Percentiles rank a stretch among this genome's conserved stretches.
Evolutionary conservation across 2,329 filamentous ascomycete genomes (phyloP).

Genomic region (Fusarium sacchari): DNA sequence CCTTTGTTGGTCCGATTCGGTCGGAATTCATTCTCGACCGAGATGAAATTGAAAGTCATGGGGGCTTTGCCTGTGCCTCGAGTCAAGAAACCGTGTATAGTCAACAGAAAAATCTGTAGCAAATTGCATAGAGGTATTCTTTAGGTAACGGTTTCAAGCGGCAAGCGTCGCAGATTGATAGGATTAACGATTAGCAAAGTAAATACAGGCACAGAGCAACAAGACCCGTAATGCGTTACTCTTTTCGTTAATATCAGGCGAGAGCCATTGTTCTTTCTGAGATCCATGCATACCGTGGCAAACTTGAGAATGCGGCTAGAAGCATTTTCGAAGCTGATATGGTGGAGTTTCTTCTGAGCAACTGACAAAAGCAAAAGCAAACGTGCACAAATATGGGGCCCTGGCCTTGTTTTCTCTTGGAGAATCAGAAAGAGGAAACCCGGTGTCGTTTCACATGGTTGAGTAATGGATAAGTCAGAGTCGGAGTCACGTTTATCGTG

Average conservation of each 20-base stretch:
- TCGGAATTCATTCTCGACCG: constrained; percentile 19
- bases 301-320: constrained; percentile 36
- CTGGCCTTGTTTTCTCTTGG: constrained; percentile 23
- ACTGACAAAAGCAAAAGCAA: neutral
- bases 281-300: constrained; percentile 36
- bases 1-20: constrained; percentile 21
- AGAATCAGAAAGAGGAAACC: constrained; percentile 20
- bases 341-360: constrained; percentile 22
- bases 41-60: constrained; percentile 12
- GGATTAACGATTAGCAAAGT: constrained; percentile 29
- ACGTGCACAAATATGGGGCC: constrained; percentile 7
- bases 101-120: neutral
- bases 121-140: constrained; percentile 3
- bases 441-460: constrained; percentile 32
- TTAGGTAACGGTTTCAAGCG: constrained; percentile 32
- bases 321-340: constrained; percentile 31
- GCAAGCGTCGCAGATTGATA: constrained; percentile 31
- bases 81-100: neutral
- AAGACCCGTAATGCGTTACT: constrained; percentile 30
- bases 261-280: constrained; percentile 12
- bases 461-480: constrained; percentile 19
- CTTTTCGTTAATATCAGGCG: constrained; percentile 26
- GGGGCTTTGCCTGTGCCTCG: neutral
- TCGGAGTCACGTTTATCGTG: constrained; percentile 18
- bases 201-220: constrained; percentile 24